These are phyloP conservation scores for Phragmites australis DNA, from an alignment of 176 grass and related monocot species.

Conservation along the genomic window DNA sequence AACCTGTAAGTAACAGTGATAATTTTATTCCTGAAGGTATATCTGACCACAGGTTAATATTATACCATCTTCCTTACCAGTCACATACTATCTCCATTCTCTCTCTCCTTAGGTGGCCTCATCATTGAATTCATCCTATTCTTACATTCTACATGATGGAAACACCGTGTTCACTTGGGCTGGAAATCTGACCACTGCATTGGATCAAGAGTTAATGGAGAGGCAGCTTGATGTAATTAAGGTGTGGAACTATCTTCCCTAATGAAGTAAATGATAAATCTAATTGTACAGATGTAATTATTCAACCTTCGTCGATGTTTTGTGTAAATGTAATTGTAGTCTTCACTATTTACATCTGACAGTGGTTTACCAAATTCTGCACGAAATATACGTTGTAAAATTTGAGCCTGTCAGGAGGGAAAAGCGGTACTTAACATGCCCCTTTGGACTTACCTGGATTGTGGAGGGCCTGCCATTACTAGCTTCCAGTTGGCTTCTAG, in stretches of 20 bases:
- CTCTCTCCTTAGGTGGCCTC: slow-evolving; percentile 60
- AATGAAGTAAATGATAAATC: neutral
- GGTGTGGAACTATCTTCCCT: slow-evolving; percentile 41
- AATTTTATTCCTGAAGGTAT: neutral
- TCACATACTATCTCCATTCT: slow-evolving; percentile 14
- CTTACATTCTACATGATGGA: slow-evolving; percentile 76
- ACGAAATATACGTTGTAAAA: neutral
- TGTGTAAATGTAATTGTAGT: neutral
- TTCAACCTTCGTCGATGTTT: neutral
- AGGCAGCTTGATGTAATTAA: slow-evolving; percentile 85
- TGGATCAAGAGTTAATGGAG: slow-evolving; percentile 80
- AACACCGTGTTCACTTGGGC: slow-evolving; percentile 79
- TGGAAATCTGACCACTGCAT: slow-evolving; percentile 63
- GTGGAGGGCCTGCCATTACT: neutral
- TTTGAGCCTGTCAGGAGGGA: neutral
- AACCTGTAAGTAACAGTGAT: slow-evolving; percentile 31
- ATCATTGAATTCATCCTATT: slow-evolving; percentile 92
- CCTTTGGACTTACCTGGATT: neutral
- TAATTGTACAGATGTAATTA: neutral
- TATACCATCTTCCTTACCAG: neutral
- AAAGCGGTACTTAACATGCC: neutral
- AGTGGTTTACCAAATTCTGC: neutral
- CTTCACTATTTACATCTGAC: neutral
- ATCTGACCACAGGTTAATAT: neutral
- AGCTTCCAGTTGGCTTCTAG: neutral